phyloP scores from a whole-genome alignment of 208 protist species.

The Leishmania braziliensis region DNA sequence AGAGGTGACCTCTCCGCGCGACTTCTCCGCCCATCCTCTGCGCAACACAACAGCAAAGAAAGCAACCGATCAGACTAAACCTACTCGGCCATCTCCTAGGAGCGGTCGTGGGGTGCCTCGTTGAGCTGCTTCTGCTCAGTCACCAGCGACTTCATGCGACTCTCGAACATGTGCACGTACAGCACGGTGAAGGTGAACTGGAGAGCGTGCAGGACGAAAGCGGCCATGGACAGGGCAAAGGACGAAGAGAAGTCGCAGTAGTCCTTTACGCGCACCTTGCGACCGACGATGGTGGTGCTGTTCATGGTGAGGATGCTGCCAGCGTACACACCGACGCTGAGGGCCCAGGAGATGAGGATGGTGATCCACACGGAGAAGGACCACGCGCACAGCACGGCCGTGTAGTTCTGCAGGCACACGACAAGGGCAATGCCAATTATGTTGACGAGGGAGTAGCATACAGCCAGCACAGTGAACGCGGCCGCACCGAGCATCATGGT shows the following conservation, averaged over 20 bases:
- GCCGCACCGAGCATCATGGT: slow-evolving; percentile 30
- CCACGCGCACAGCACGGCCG: slow-evolving; percentile 30
- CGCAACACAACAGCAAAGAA: neutral
- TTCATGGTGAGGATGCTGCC: slow-evolving; percentile 18
- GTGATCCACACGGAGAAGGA: slow-evolving; percentile 33
- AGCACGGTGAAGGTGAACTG: slow-evolving; percentile 33
- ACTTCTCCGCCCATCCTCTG: neutral
- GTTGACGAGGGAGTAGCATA: slow-evolving; percentile 29
- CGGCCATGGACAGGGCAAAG: slow-evolving; percentile 26
- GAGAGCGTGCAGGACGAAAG: slow-evolving; percentile 23
- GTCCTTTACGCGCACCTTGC: slow-evolving; percentile 25
- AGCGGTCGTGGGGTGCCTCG: neutral
- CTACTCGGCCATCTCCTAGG: slow-evolving; percentile 3
- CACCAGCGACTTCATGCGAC: slow-evolving; percentile 27
- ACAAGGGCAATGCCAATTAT: slow-evolving; percentile 18
- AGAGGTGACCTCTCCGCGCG: neutral
- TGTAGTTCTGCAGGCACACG: slow-evolving; percentile 28
- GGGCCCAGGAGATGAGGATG: slow-evolving; percentile 36
- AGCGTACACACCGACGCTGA: slow-evolving; percentile 27
- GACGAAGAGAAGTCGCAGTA: slow-evolving; percentile 30
- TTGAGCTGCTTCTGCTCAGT: slow-evolving; percentile 33
- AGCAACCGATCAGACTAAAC: neutral
- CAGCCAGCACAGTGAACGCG: slow-evolving; percentile 23
- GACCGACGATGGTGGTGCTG: slow-evolving; percentile 20
- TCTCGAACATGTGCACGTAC: slow-evolving; percentile 25